Conservation (phyloP, 306 rosid genomes). For the Trifolium dubium region DNA sequence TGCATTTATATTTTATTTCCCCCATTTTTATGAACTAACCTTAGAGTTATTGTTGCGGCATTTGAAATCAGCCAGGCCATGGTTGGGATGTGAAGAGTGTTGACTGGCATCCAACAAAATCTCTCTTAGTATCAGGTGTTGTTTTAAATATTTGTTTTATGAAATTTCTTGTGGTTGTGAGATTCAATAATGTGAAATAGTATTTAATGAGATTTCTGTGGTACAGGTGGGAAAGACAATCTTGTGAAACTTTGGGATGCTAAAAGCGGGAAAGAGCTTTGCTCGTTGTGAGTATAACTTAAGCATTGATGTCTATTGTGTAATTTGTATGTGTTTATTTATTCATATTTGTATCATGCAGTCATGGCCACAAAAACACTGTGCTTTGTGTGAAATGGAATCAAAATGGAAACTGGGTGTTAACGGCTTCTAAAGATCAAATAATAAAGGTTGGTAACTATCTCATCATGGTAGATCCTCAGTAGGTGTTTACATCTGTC, state of each 20-base stretch:
- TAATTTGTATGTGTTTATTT: constrained; percentile 14
- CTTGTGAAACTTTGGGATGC: constrained; percentile 99
- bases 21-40: constrained; percentile 36
- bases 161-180: constrained; percentile 38
- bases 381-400: constrained; percentile 93
- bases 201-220: constrained; percentile 38
- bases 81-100: constrained; percentile 99
- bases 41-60: constrained; percentile 40
- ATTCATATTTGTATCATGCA: constrained; percentile 52
- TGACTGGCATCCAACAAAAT: constrained; percentile 99
- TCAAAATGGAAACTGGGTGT: constrained; percentile 90
- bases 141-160: constrained; percentile 39
- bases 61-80: constrained; percentile 99
- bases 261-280: constrained; percentile 85
- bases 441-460: constrained; percentile 67
- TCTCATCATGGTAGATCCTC: constrained; percentile 16
- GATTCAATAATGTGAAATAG: constrained; percentile 30
- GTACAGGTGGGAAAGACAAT: constrained; percentile 90
- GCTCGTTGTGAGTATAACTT: constrained; percentile 78
- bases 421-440: constrained; percentile 94
- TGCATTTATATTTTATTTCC: constrained; percentile 12
- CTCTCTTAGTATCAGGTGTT: constrained; percentile 92
- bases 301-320: constrained; percentile 33
- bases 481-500: not conserved
- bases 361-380: constrained; percentile 95